Evolutionary conservation across 768 basidiomycete genomes (phyloP).

Genomic region (Serendipita vermifera): DNA sequence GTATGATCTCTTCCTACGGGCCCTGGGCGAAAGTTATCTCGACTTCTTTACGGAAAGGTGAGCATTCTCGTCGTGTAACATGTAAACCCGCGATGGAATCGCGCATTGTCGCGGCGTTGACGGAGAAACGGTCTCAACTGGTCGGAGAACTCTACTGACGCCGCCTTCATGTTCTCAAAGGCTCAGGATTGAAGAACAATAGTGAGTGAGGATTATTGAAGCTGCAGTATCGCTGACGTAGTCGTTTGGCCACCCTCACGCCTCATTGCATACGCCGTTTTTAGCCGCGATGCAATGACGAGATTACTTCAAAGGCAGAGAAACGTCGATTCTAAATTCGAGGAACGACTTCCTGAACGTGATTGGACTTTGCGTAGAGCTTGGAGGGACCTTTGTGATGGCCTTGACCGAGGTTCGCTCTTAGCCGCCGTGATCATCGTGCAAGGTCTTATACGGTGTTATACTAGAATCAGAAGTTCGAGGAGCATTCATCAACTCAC

Average conservation of each 20-base stretch:
- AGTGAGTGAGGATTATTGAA: slow-evolving; percentile 37
- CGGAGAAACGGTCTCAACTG: too few relatives aligned
- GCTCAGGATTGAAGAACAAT: slow-evolving; percentile 71
- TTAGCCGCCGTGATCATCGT: not conserved
- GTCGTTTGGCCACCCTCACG: slow-evolving; percentile 5
- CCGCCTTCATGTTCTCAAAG: slow-evolving; percentile 27
- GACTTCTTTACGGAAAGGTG: slow-evolving; percentile 15
- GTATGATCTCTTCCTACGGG: slow-evolving; percentile 6
- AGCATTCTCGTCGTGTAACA: too few relatives aligned
- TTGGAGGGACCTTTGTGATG: not conserved
- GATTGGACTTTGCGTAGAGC: slow-evolving; percentile 2
- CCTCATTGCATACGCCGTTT: not conserved
- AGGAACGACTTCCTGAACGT: slow-evolving; percentile 38
- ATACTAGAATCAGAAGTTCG: slow-evolving; percentile 80
- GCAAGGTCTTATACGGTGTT: slow-evolving; percentile 11
- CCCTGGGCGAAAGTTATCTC: slow-evolving; percentile 11
- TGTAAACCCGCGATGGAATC: too few relatives aligned
- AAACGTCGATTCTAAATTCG: slow-evolving; percentile 54
- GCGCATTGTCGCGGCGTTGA: too few relatives aligned
- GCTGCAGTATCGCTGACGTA: not conserved
- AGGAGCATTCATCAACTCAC: slow-evolving; percentile 60
- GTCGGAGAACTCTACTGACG: too few relatives aligned
- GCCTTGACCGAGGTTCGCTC: not conserved
- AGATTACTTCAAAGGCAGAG: slow-evolving; percentile 61
- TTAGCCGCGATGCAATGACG: slow-evolving; percentile 59